Base-by-base conservation (phyloP, 345 rosid genomes). In the Rhizophora mangle region DNA sequence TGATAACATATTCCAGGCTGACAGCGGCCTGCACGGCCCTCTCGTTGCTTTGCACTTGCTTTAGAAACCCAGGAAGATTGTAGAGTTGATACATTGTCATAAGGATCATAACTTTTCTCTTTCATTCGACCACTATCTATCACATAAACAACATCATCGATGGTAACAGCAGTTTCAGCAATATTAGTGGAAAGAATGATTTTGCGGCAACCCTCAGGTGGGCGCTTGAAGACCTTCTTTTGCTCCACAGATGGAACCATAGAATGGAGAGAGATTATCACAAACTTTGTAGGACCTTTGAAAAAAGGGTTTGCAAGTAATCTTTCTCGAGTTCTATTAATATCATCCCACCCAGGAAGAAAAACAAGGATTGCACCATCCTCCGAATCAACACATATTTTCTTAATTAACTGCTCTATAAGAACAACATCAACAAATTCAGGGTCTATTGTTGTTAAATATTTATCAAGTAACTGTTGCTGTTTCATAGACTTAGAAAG, bases 301-400 rank as follows among this genome's bases (percentile, higher is more conserved):
- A 95, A 89, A 65, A 82, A 75, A 5, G 82, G 82, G 60, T 83
- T 87, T 34, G 81, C 86, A 51, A 76, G 82, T 75, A 94, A 80
- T 67, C 79, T 88, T 77, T 84, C 89, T 77, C 86, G 65, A 15
- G 81, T 84, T 77, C 72, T 86, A 74, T 84, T 95, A 70, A 94
- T 94, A 71, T 92, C 96, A 66, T 92, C 99, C 99, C 99, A 94
- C 37, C 97, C 99, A 29, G 96, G 97, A 81, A 89, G 92, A 78
- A 94, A 94, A 74, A 94, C 90, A 74, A 94, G 95, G 79, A 94
- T 86, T 36, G 96, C 99, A 62, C 96, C 99, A 68, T 82, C 89
- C 72, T 77, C 72, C 19, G 96, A 88, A 76, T 82, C 90, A 29
- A 43, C 60, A 77, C 98, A 88, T 76, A 89, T 88, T 71, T 88